Evolutionary conservation across 768 basidiomycete genomes (phyloP).

Genomic region (Russula sp.): DNA sequence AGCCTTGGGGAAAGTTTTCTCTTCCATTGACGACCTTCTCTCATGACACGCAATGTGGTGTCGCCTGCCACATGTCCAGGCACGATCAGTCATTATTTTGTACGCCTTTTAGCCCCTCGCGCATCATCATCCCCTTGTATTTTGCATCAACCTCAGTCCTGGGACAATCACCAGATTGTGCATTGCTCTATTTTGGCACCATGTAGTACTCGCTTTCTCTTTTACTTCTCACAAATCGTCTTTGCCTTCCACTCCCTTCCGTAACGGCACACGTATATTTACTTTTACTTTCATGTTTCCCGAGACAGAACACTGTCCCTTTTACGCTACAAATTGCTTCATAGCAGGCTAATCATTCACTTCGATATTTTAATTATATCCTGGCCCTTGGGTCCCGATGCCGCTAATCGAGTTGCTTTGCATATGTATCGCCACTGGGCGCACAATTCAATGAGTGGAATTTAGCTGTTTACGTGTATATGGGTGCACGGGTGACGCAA

Average conservation of each 20-base stretch:
- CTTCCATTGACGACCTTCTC: conserved; percentile 9
- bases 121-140: conserved; percentile 21
- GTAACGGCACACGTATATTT: background rate
- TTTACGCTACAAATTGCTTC: conserved; percentile 14
- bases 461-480: background rate
- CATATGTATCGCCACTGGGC: background rate
- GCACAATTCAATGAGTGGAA: background rate
- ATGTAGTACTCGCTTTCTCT: conserved; percentile 15
- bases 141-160: conserved; percentile 1
- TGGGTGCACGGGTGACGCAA: background rate
- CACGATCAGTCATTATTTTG: conserved; percentile 16
- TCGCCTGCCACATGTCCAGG: conserved; percentile 3
- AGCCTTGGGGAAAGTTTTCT: background rate
- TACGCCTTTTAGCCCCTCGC: background rate
- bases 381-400: background rate
- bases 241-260: background rate
- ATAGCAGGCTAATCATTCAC: conserved; percentile 13
- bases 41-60: conserved; percentile 12
- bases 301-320: background rate
- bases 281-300: background rate
- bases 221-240: background rate
- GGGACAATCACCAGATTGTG: conserved; percentile 16
- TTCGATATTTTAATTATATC: background rate
- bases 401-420: background rate
- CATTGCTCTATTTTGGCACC: conserved; percentile 11